phyloP scores from a whole-genome alignment of 257 asterid genomes.

The Coffea eugenioides region DNA sequence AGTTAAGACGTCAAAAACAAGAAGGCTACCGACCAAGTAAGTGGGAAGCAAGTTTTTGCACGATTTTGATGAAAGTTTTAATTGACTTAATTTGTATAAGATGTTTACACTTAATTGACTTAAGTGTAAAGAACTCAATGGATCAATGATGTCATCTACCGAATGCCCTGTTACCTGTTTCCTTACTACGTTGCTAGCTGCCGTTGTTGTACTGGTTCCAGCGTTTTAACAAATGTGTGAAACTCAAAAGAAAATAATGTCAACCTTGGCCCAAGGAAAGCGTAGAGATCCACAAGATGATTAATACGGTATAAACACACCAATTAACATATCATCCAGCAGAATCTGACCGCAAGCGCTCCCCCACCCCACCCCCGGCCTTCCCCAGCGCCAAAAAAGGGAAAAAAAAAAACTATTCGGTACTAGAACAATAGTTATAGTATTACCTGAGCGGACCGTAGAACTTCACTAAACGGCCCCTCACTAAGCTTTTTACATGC shows the following conservation, averaged over 20 bases:
- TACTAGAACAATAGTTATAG: background rate
- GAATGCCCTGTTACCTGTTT: background rate
- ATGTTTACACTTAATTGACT: no score
- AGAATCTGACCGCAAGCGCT: no score
- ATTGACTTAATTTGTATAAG: background rate
- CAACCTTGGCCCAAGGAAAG: background rate
- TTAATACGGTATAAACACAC: no score
- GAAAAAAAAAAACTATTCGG: background rate
- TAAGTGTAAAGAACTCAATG: background rate
- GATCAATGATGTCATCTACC: background rate
- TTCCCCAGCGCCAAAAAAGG: background rate
- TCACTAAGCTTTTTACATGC: constrained; percentile 49
- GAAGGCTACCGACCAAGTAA: background rate
- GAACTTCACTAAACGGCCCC: constrained; percentile 78
- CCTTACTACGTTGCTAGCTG: background rate
- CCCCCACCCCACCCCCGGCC: no score
- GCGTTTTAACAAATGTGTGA: background rate
- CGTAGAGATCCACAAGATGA: background rate
- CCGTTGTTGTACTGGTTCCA: background rate
- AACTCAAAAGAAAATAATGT: no score
- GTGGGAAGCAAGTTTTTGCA: background rate
- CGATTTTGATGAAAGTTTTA: background rate
- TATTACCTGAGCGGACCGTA: constrained; percentile 74
- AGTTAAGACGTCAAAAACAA: background rate
- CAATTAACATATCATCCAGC: no score